phyloP scores from a whole-genome alignment of 495 filamentous ascomycete species.

The Aspergillus cavernicola region DNA sequence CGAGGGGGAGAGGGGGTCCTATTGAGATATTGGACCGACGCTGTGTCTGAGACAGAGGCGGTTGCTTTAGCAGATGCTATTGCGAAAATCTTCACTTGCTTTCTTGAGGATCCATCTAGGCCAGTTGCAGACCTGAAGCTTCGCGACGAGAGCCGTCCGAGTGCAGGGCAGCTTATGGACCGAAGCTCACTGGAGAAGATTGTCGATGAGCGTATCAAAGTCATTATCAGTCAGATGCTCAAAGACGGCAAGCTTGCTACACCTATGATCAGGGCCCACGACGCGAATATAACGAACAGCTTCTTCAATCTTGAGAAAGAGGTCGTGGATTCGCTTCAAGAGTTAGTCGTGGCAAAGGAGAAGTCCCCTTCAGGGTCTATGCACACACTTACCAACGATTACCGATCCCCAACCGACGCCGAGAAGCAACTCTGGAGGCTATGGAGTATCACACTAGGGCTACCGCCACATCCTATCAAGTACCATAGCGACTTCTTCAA shows the following conservation, averaged over 20 bases:
- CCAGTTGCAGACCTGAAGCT: constrained; percentile 25
- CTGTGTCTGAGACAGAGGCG: constrained; percentile 40
- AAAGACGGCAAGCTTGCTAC: constrained; percentile 31
- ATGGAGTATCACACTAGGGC: constrained; percentile 44
- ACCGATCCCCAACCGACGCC: constrained; percentile 8
- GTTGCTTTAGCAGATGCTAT: constrained; percentile 29
- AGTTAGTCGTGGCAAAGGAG: constrained; percentile 8
- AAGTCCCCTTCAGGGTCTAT: constrained; percentile 13
- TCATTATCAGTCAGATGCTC: constrained; percentile 38
- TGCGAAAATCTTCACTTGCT: constrained; percentile 32
- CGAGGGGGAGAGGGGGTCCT: constrained; percentile 42
- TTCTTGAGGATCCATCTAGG: constrained; percentile 27
- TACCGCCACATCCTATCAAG: constrained; percentile 35
- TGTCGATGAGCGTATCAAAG: constrained; percentile 41
- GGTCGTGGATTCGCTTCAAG: constrained; percentile 19
- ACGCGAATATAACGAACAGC: not conserved
- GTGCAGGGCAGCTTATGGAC: constrained; percentile 18
- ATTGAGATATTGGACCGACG: constrained; percentile 46
- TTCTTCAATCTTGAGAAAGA: not conserved
- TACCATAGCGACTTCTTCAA: constrained; percentile 48
- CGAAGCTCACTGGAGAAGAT: constrained; percentile 30
- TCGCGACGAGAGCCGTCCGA: not conserved
- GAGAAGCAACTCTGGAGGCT: constrained; percentile 41
- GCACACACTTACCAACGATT: constrained; percentile 12
- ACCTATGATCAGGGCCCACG: constrained; percentile 16